phyloP scores from a whole-genome alignment of 139 green algal genomes.

The Coccomyxa sp. region DNA sequence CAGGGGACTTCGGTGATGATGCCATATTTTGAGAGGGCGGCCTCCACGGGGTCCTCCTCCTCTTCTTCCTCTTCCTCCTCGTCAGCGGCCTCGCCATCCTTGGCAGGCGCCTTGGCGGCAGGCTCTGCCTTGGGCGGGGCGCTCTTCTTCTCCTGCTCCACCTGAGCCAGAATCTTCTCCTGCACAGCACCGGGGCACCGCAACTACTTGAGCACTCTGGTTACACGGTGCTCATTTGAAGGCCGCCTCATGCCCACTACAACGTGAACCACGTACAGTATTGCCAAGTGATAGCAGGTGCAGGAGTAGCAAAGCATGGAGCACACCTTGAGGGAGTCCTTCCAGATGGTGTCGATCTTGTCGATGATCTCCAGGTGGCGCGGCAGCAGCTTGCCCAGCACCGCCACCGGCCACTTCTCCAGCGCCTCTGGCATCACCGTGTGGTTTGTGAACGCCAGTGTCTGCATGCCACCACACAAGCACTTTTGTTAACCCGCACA shows the following conservation, averaged over 20 bases:
- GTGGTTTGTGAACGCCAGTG: slow-evolving; percentile 97
- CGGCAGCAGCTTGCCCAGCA: slow-evolving; percentile 92
- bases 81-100: slow-evolving; percentile 15
- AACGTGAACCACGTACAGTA: background rate
- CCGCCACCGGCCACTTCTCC: slow-evolving; percentile 94
- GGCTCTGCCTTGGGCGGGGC: slow-evolving; percentile 14
- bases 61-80: slow-evolving; percentile 26
- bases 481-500: background rate
- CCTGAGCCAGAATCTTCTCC: slow-evolving; percentile 21
- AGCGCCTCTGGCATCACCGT: slow-evolving; percentile 97
- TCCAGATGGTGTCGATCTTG: slow-evolving; percentile 58
- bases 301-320: background rate
- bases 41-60: slow-evolving; percentile 37
- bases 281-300: background rate
- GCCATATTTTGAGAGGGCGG: slow-evolving; percentile 56
- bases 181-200: slow-evolving; percentile 2
- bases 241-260: background rate
- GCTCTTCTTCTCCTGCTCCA: slow-evolving; percentile 16
- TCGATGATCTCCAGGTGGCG: slow-evolving; percentile 97
- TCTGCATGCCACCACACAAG: slow-evolving; percentile 25
- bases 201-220: background rate
- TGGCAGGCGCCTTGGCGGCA: slow-evolving; percentile 31
- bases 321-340: slow-evolving; percentile 32
- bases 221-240: background rate
- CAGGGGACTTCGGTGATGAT: slow-evolving; percentile 86